phyloP scores from a whole-genome alignment of 441 rosid genomes.

The Aquilaria agallochum region DNA sequence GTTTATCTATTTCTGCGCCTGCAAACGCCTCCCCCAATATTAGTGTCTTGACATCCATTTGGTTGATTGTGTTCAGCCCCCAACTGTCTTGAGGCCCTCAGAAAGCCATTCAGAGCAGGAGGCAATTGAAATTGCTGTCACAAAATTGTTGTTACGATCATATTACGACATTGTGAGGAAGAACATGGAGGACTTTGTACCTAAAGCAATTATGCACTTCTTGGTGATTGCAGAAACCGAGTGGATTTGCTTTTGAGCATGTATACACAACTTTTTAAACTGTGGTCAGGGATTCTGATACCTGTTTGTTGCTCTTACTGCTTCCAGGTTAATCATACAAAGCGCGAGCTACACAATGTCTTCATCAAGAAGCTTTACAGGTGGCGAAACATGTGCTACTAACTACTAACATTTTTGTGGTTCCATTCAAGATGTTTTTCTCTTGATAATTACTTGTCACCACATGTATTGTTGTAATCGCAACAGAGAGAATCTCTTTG shows the following conservation, averaged over 20 bases:
- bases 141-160: conserved; percentile 56
- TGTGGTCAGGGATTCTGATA: conserved; percentile 9
- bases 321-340: conserved; percentile 28
- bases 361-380: conserved; percentile 46
- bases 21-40: background rate
- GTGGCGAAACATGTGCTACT: conserved; percentile 8
- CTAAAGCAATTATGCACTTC: conserved; percentile 80
- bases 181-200: conserved; percentile 61
- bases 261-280: conserved; percentile 2
- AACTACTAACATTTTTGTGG: no score
- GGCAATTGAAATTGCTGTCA: conserved; percentile 51
- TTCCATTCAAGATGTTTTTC: conserved; percentile 1
- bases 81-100: conserved; percentile 43
- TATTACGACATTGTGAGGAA: conserved; percentile 72
- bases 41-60: conserved; percentile 1
- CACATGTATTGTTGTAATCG: conserved; percentile 13
- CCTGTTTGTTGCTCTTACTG: conserved; percentile 2
- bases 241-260: conserved; percentile 1
- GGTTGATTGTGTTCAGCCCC: conserved; percentile 33
- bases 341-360: conserved; percentile 50
- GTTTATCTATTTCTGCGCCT: background rate
- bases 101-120: conserved; percentile 70
- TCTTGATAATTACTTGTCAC: background rate
- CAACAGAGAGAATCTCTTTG: conserved; percentile 94
- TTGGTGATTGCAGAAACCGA: conserved; percentile 37